Evolutionary conservation across 2,329 filamentous ascomycete species (phyloP).

Genomic region (Cladosporium austrohemisphaericum): DNA sequence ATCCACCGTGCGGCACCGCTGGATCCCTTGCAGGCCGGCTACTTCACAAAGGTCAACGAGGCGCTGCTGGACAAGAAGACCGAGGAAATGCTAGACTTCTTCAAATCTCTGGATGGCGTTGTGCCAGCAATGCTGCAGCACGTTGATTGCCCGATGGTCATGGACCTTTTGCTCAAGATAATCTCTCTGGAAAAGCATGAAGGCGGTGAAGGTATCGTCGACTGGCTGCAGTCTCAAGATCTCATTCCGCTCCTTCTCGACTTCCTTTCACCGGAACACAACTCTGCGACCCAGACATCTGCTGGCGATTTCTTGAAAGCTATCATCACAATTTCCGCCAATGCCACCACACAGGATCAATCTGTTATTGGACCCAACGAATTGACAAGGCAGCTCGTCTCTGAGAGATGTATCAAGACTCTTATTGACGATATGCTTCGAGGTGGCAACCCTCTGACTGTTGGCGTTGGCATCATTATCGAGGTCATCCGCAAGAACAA

Average conservation of each 20-base stretch:
- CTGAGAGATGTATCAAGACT: conserved; percentile 73
- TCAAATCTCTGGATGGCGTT: conserved; percentile 78
- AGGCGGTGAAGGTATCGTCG: conserved; percentile 85
- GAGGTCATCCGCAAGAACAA: conserved; percentile 99
- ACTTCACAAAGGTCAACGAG: conserved; percentile 98
- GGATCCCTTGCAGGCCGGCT: conserved; percentile 89
- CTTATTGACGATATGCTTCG: conserved; percentile 89
- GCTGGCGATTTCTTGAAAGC: conserved; percentile 97
- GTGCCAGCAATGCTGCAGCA: conserved; percentile 84
- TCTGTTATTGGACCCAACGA: conserved; percentile 99
- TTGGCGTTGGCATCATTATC: conserved; percentile 94
- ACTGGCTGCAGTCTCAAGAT: conserved; percentile 90
- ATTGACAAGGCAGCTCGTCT: conserved; percentile 90
- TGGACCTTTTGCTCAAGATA: conserved; percentile 95
- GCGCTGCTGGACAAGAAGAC: conserved; percentile 97
- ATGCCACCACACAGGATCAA: conserved; percentile 95
- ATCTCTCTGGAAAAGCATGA: conserved; percentile 93
- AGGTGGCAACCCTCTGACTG: conserved; percentile 89
- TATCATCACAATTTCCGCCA: conserved; percentile 97
- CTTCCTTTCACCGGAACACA: conserved; percentile 79
- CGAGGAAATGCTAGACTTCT: conserved; percentile 88
- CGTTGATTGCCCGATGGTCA: conserved; percentile 95
- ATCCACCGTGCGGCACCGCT: conserved; percentile 78
- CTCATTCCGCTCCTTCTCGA: conserved; percentile 82
- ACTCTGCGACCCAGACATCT: conserved; percentile 88